phyloP scores from a whole-genome alignment of 768 basidiomycete species.

The Hypsizygus marmoreus region DNA sequence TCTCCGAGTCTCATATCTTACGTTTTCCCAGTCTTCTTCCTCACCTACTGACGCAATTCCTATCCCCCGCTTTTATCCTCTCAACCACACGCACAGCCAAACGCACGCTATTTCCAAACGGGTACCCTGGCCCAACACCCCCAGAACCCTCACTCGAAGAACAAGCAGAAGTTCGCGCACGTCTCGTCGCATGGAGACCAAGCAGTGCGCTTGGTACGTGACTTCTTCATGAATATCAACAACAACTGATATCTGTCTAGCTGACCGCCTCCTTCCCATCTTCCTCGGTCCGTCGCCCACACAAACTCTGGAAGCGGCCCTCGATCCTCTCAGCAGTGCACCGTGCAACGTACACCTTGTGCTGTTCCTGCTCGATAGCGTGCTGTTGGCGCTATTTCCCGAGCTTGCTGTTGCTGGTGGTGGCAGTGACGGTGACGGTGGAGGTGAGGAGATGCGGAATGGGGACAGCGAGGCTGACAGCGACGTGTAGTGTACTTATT shows the following conservation, averaged over 20 bases:
- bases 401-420: no score
- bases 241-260: constrained; percentile 2
- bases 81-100: constrained; percentile 58
- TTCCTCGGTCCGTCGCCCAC: constrained; percentile 57
- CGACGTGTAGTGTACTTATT: no score
- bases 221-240: not conserved
- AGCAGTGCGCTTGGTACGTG: constrained; percentile 36
- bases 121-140: constrained; percentile 77
- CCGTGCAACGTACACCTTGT: constrained; percentile 81
- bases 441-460: no score
- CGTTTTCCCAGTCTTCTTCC: constrained; percentile 58
- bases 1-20: not conserved
- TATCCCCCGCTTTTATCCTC: constrained; percentile 55
- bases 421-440: no score
- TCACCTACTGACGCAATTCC: constrained; percentile 57
- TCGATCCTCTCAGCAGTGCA: constrained; percentile 62
- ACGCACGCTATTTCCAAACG: constrained; percentile 82
- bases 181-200: constrained; percentile 40
- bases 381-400: constrained; percentile 75
- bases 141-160: constrained; percentile 79
- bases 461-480: no score
- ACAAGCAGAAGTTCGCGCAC: constrained; percentile 57
- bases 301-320: constrained; percentile 48
- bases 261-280: constrained; percentile 47
- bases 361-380: constrained; percentile 70